A percentile compares a stretch with the other conserved stretches of the same genome.
These are phyloP conservation scores for Metschnikowia sp. DNA, from an alignment of 805 yeast species.

Conservation along the genomic window DNA sequence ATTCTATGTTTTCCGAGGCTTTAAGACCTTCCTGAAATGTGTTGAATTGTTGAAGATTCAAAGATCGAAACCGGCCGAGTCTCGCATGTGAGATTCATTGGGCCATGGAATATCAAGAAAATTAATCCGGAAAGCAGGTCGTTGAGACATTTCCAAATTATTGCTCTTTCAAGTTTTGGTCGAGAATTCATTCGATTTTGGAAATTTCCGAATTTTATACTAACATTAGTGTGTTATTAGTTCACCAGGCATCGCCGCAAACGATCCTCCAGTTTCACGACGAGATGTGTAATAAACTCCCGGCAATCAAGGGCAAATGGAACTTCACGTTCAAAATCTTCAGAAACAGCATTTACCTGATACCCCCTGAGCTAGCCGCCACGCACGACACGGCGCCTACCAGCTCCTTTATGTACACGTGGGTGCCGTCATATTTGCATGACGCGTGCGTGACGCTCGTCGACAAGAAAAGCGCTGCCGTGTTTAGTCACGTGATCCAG, in stretches of 20 bases:
- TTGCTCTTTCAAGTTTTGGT: no score
- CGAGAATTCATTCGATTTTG: no score
- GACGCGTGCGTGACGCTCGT: slow-evolving; percentile 48
- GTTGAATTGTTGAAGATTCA: no score
- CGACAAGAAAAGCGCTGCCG: slow-evolving; percentile 38
- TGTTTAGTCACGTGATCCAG: slow-evolving; percentile 31
- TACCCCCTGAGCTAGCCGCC: slow-evolving; percentile 35
- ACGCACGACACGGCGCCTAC: slow-evolving; percentile 31
- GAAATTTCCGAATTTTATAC: neutral
- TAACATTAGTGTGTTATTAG: slow-evolving; percentile 31
- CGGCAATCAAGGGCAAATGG: slow-evolving; percentile 63
- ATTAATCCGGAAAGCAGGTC: no score
- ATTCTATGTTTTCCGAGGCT: no score
- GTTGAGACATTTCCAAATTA: no score
- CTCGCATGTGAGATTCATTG: no score
- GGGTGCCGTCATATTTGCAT: slow-evolving; percentile 48
- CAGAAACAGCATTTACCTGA: slow-evolving; percentile 55
- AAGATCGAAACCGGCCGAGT: no score
- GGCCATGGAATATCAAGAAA: no score
- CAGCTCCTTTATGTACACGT: slow-evolving; percentile 47
- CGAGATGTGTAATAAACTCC: slow-evolving; percentile 62
- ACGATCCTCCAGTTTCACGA: slow-evolving; percentile 71
- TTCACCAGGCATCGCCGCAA: slow-evolving; percentile 47
- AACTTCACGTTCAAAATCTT: slow-evolving; percentile 64
- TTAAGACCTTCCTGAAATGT: no score